Evolutionary conservation across 2,329 filamentous ascomycete genomes (phyloP), one percentile per base, ranked within the genome.

Genomic region (Apiospora hydei): DNA sequence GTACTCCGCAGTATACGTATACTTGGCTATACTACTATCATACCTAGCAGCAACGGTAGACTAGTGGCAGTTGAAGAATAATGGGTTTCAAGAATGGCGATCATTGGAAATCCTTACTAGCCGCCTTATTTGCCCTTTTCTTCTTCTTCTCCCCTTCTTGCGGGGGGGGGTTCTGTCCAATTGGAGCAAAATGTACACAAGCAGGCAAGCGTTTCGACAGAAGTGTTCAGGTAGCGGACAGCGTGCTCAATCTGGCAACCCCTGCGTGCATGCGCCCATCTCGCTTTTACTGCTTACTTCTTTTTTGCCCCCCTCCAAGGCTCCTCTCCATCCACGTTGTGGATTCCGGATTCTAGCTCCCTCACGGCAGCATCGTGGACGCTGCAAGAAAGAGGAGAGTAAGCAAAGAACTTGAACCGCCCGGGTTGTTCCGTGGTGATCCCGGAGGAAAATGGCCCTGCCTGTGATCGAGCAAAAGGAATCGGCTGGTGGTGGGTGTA

Each of bases 1-100:
- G 34, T 38, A 38, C 34, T 38, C 34, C 18, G 18, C 30, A 10
- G 13, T 41, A 64, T 64, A 64, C 30, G 13, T 41, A 64, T 64
- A 64, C 30, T 64, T n/a, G 34, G 1, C 34, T 41, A 64, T 64
- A n/a, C n/a, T n/a, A n/a, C n/a, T n/a, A 64, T 64, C 16, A 64
- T 41, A 64, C 38, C 14, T n/a, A 61, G 10, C 57, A 21, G 21
- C 57, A 64, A 64, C 57, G 57, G 57, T 41, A n/a, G 4, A 41
- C 57, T 64, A 64, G 34, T 64, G 34, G 57, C 57, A 64, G 57
- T 64, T 64, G 30, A 61, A 64, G 57, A 64, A 64, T 41, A 41
- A 64, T 64, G 57, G 57, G 57, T 41, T 41, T 41, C 3, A 34
- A 64, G 18, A 38, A 41, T 14, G 34, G 2, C 34, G 34, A 64